These are phyloP conservation scores for Knoxdaviesia proteae DNA, from an alignment of 2,329 filamentous ascomycete species.

Conservation along the genomic window DNA sequence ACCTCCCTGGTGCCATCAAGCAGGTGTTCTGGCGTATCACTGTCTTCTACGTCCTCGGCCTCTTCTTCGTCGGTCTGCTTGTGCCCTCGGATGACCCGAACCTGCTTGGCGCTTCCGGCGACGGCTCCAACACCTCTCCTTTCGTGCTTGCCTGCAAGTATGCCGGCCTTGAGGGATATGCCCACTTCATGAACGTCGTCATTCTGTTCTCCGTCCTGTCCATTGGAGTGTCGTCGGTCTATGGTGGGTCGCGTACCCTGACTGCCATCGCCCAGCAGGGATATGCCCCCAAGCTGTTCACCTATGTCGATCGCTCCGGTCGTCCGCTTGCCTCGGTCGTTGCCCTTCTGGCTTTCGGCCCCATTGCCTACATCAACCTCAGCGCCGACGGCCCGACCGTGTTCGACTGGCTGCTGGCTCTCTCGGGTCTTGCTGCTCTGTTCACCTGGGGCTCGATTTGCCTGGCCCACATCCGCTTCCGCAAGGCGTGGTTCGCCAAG, in stretches of 20 bases:
- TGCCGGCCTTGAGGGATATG: constrained; percentile 23
- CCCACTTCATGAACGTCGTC: constrained; percentile 30
- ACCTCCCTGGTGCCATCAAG: constrained; percentile 60
- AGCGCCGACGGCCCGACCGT: constrained; percentile 25
- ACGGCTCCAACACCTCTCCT: constrained; percentile 19
- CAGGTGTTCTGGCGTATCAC: constrained; percentile 40
- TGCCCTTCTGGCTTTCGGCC: constrained; percentile 23
- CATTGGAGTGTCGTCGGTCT: constrained; percentile 31
- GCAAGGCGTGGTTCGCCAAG: constrained; percentile 33
- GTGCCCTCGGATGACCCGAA: constrained; percentile 19
- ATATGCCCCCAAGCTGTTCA: constrained; percentile 31
- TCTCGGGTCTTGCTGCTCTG: constrained; percentile 40
- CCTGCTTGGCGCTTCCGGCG: constrained; percentile 17
- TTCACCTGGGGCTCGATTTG: constrained; percentile 49
- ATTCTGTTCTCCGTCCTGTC: constrained; percentile 32
- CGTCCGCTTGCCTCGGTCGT: constrained; percentile 26
- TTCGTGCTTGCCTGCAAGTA: constrained; percentile 29
- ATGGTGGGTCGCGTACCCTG: constrained; percentile 32
- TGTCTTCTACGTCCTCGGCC: constrained; percentile 27
- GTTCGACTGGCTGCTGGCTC: constrained; percentile 43
- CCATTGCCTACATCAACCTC: constrained; percentile 24
- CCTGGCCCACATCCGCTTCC: constrained; percentile 46
- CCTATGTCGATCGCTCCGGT: constrained; percentile 31
- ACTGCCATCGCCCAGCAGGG: constrained; percentile 33
- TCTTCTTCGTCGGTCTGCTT: constrained; percentile 26